A percentile compares a stretch with the other conserved stretches of the same genome.
phyloP scores from a whole-genome alignment of 1,284 basidiomycete genomes.

The Filobasidium uniguttulatum region DNA sequence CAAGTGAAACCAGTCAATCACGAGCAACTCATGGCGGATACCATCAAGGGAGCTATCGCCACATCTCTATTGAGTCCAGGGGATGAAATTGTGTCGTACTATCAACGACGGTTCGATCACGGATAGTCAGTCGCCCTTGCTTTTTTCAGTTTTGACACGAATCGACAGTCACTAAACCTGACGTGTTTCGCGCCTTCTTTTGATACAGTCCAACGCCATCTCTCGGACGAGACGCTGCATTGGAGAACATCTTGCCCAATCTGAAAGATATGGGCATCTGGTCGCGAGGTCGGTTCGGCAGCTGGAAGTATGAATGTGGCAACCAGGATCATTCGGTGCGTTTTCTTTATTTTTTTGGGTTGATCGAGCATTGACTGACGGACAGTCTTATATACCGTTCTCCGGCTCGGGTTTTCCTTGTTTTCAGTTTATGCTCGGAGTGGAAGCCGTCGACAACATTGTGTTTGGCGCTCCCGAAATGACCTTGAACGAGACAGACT shows the following conservation, averaged over 20 bases:
- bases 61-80: constrained; percentile 39
- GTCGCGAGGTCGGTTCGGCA: constrained; percentile 43
- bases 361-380: background rate
- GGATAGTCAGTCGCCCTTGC: constrained; percentile 23
- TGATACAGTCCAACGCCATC: constrained; percentile 39
- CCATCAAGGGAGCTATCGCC: constrained; percentile 41
- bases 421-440: constrained; percentile 39
- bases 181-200: too few relatives aligned
- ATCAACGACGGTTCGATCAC: constrained; percentile 41
- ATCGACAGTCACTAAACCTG: background rate
- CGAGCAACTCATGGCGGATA: constrained; percentile 39
- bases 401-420: background rate
- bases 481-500: constrained; percentile 39
- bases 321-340: constrained; percentile 42
- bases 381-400: background rate
- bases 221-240: constrained; percentile 39
- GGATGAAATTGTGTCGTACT: constrained; percentile 43
- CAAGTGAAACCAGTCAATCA: constrained; percentile 41
- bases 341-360: constrained; percentile 1
- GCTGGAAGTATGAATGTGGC: constrained; percentile 42
- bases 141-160: background rate
- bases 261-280: constrained; percentile 38
- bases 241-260: constrained; percentile 38
- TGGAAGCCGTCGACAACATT: constrained; percentile 41
- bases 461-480: constrained; percentile 39